A percentile compares a stretch with the other conserved stretches of the same genome.
These are phyloP conservation scores for Ceratocystis albifundus DNA, from an alignment of 2,329 filamentous ascomycete species.

Conservation along the genomic window DNA sequence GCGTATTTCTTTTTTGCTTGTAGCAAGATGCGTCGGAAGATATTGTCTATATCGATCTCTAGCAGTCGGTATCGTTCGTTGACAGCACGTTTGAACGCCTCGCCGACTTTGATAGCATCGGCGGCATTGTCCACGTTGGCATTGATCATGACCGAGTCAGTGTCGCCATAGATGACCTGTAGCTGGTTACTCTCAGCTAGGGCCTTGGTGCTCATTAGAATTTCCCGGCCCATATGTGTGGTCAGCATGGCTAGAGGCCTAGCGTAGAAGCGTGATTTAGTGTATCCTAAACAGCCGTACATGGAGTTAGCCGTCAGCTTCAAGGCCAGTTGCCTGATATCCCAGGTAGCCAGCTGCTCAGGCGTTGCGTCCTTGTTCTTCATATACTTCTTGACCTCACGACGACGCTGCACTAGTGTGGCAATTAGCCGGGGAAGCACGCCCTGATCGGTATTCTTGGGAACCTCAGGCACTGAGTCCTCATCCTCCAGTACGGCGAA, in stretches of 20 bases:
- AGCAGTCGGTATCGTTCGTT: conserved; percentile 86
- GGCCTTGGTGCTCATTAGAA: conserved; percentile 89
- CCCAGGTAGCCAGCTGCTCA: conserved; percentile 86
- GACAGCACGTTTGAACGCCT: conserved; percentile 88
- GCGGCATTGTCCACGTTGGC: conserved; percentile 90
- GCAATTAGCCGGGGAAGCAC: conserved; percentile 85
- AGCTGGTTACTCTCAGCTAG: conserved; percentile 83
- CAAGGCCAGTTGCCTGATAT: conserved; percentile 92
- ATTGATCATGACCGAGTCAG: conserved; percentile 99
- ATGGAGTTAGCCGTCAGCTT: conserved; percentile 99
- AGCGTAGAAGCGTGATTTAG: conserved; percentile 93
- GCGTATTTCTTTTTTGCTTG: conserved; percentile 99
- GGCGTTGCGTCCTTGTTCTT: conserved; percentile 78
- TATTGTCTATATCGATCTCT: conserved; percentile 96
- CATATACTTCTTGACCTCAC: conserved; percentile 93
- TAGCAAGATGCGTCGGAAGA: conserved; percentile 83
- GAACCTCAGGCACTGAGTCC: conserved; percentile 80
- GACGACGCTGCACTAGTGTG: conserved; percentile 76
- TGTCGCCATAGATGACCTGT: conserved; percentile 96
- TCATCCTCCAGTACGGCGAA: conserved; percentile 54
- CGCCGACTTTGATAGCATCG: conserved; percentile 80
- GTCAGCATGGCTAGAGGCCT: conserved; percentile 89
- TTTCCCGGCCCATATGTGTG: conserved; percentile 94
- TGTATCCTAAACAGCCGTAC: conserved; percentile 97
- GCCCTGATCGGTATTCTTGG: conserved; percentile 63